Evolutionary conservation across 140 eudicot genomes (phyloP), one percentile per base, ranked within the genome.

Genomic region (Ambrosia hybrid): DNA sequence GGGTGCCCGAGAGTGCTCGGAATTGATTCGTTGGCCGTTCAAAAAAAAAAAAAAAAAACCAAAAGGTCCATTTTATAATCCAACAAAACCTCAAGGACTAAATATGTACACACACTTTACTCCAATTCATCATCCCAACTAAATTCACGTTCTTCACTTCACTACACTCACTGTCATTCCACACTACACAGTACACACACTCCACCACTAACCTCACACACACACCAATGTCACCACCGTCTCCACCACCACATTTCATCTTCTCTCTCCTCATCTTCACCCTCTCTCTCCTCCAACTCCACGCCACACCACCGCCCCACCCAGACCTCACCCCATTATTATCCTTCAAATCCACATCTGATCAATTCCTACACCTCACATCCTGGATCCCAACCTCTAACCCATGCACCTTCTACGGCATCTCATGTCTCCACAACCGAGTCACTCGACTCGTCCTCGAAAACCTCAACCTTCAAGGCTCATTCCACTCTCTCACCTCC

Each of bases 401-500:
- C 64, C 86, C 83, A 49, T 89, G 95, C 64, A 61, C 81, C 53
- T 92, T 87, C 83, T 46, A 33, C 68, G 95, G 91, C 65, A 77
- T 92, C 70, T 33, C 90, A 11, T 92, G 98, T 72, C 84, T 79
- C 75, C 76, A 78, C 48, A 73, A 82, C 86, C 85, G 96, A 14
- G 95, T 92, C 75, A 61, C 85, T 39, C 78, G 89, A 6, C 86
- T 92, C 59, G 92, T 89, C 65, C 96, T 92, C 68, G 95, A 92
- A 71, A 56, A 71, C 83, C 83, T 87, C 1, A 58, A 75, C 61
- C 78, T 92, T 14, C 73, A 71, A 34, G 92, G 90, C 75, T 21
- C 72, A 2, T 65, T 89, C 59, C 71, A 61, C 69, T 67, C 89
- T 26, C 87, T 93, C 64, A 26, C 72, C 12, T 80, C 84, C 15